A percentile compares a stretch with the other conserved stretches of the same genome.
Conservation (phyloP, 2,329 filamentous ascomycete genomes). For the Apiospora rasikravindrae region DNA sequence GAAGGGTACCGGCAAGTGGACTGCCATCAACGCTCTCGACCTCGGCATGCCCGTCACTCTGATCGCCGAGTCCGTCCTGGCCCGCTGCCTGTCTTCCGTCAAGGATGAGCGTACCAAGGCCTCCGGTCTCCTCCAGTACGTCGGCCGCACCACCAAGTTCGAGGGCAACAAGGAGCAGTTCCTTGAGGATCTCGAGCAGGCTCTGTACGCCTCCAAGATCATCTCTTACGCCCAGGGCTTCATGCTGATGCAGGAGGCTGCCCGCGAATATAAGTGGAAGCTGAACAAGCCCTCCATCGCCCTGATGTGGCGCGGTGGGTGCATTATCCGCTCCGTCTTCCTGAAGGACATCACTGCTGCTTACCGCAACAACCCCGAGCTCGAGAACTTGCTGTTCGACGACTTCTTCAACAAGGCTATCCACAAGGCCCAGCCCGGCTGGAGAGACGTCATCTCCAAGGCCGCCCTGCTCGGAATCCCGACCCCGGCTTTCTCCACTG, state of each 20-base stretch:
- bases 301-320: constrained; percentile 99
- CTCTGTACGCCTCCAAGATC: constrained; percentile 99
- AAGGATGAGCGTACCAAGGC: constrained; percentile 92
- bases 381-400: constrained; percentile 98
- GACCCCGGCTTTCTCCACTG: constrained; percentile 94
- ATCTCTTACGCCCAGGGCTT: constrained; percentile 99
- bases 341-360: constrained; percentile 98
- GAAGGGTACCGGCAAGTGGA: constrained; percentile 99
- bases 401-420: constrained; percentile 99
- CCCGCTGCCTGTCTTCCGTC: constrained; percentile 90
- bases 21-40: constrained; percentile 97
- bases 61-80: constrained; percentile 95
- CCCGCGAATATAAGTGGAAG: constrained; percentile 96
- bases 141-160: constrained; percentile 79
- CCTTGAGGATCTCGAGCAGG: constrained; percentile 97
- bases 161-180: constrained; percentile 91
- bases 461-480: constrained; percentile 93
- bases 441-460: constrained; percentile 91
- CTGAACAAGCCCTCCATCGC: constrained; percentile 99
- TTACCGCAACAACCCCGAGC: constrained; percentile 91
- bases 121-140: constrained; percentile 73
- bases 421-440: constrained; percentile 91
- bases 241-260: constrained; percentile 99
- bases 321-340: constrained; percentile 99
- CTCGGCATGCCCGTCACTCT: constrained; percentile 98